Percentiles rank a stretch among this genome's conserved stretches.
Evolutionary conservation across 2,329 filamentous ascomycete species (phyloP).

Genomic region (Dryadomyces quercivorus): DNA sequence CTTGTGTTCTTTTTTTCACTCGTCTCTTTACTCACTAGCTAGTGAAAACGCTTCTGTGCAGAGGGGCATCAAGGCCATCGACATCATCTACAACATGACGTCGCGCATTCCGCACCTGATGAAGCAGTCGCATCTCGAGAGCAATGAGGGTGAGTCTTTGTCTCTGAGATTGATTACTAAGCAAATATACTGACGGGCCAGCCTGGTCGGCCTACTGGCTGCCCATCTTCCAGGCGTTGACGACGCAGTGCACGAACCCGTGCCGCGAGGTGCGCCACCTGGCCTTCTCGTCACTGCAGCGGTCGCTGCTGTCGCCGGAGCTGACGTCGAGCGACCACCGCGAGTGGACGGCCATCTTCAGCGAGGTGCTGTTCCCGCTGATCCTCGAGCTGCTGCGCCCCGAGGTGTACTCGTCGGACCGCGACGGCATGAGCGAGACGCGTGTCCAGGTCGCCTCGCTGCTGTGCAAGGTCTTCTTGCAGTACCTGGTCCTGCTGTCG

Average conservation of each 20-base stretch:
- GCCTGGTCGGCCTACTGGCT: slow-evolving; percentile 98
- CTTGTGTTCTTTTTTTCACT: too few relatives aligned
- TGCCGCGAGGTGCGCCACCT: slow-evolving; percentile 86
- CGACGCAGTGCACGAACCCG: slow-evolving; percentile 83
- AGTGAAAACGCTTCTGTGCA: slow-evolving; percentile 62
- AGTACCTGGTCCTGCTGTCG: slow-evolving; percentile 76
- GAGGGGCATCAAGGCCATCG: slow-evolving; percentile 69
- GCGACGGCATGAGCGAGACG: slow-evolving; percentile 89
- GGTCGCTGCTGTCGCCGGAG: slow-evolving; percentile 73
- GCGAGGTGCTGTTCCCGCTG: slow-evolving; percentile 84
- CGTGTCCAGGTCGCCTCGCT: slow-evolving; percentile 82
- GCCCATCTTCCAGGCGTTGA: slow-evolving; percentile 81
- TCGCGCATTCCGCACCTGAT: slow-evolving; percentile 75
- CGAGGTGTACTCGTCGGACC: slow-evolving; percentile 85
- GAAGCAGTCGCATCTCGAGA: slow-evolving; percentile 84
- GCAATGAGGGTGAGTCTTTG: slow-evolving; percentile 55
- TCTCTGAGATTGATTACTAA: not conserved
- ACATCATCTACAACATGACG: slow-evolving; percentile 72
- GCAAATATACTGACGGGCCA: slow-evolving; percentile 17
- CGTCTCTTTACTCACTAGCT: too few relatives aligned
- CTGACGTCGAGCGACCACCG: slow-evolving; percentile 73
- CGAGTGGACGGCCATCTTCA: slow-evolving; percentile 92
- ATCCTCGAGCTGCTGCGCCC: slow-evolving; percentile 81
- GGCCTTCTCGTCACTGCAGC: slow-evolving; percentile 75
- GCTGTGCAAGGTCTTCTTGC: slow-evolving; percentile 88